Evolutionary conservation across 257 asterid species (phyloP).

Genomic region (Cordia subcordata): DNA sequence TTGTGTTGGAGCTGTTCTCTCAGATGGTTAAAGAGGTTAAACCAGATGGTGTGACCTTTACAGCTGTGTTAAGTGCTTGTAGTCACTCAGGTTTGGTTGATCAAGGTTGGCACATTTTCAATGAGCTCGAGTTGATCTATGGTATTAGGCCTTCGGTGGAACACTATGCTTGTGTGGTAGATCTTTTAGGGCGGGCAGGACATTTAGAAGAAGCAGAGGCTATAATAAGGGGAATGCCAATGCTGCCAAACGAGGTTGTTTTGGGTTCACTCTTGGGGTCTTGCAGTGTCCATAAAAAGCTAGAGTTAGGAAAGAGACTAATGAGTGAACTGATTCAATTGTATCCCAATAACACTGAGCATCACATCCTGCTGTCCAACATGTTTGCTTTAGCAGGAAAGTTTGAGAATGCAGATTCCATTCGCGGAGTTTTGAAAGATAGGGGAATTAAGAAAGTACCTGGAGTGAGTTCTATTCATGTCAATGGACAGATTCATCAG

Average conservation of each 20-base stretch:
- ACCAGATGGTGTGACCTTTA: slow-evolving; percentile 69
- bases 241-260: slow-evolving; percentile 75
- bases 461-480: slow-evolving; percentile 52
- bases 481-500: slow-evolving; percentile 30
- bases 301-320: slow-evolving; percentile 47
- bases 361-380: slow-evolving; percentile 70
- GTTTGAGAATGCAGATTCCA: slow-evolving; percentile 42
- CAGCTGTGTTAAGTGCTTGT: slow-evolving; percentile 70
- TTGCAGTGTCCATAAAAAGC: slow-evolving; percentile 48
- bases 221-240: slow-evolving; percentile 53
- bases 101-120: slow-evolving; percentile 54
- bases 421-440: slow-evolving; percentile 52
- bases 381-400: slow-evolving; percentile 55
- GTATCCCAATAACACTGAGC: slow-evolving; percentile 60
- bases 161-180: slow-evolving; percentile 73
- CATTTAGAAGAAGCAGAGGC: slow-evolving; percentile 66
- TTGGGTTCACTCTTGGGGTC: slow-evolving; percentile 79
- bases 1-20: slow-evolving; percentile 43
- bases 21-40: slow-evolving; percentile 52
- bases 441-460: slow-evolving; percentile 64
- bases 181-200: slow-evolving; percentile 72
- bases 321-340: slow-evolving; percentile 40
- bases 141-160: slow-evolving; percentile 65
- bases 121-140: slow-evolving; percentile 33
- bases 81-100: slow-evolving; percentile 83